Evolutionary conservation across 2,329 filamentous ascomycete genomes (phyloP), one percentile per base, ranked within the genome.

Genomic region (Ophiostoma quercus): DNA sequence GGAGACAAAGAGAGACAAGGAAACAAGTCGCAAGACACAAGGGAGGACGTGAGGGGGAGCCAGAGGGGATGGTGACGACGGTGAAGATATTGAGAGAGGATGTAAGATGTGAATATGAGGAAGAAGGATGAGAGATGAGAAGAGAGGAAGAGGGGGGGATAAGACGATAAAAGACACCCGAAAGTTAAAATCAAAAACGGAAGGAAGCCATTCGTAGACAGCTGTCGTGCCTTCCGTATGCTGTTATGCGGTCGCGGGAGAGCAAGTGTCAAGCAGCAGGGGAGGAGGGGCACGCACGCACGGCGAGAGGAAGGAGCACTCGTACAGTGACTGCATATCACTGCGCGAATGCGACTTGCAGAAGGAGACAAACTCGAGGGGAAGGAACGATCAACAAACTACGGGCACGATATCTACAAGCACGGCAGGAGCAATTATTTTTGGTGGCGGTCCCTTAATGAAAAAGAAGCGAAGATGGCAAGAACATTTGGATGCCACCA

Each of bases 221-320:
- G 51, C n/a, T 16, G 51, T 57, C 51, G 51, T 57, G 51, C 51
- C 22, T 57, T 57, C 51, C 51, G 9, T 57, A 57, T 22, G 22
- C n/a, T 14, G 51, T 57, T 25, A 57, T 57, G 22, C 3, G 25
- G 51, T 22, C 51, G n/a, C 51, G n/a, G 51, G 7, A 57, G 43
- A 47, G 19, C 43, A 47, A n/a, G n/a, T 57, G 16, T 22, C 51
- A 22, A 57, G 51, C 8, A 32, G 14, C 22, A 32, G 57, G 14
- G 25, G 57, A 62, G 57, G 57, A 62, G 57, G 57, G 57, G 57
- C 25, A 62, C 22, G 57, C 12, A 60, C 12, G 57, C 57, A 62
- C 25, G 12, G 25, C 57, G 57, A 25, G 60, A 65, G 34, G 60
- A 65, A 65, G 16, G 60, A 39, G 60, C 60, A 37, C 32, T 16